Conservation (phyloP, 805 yeast species). For the Metschnikowia picachoensis region DNA sequence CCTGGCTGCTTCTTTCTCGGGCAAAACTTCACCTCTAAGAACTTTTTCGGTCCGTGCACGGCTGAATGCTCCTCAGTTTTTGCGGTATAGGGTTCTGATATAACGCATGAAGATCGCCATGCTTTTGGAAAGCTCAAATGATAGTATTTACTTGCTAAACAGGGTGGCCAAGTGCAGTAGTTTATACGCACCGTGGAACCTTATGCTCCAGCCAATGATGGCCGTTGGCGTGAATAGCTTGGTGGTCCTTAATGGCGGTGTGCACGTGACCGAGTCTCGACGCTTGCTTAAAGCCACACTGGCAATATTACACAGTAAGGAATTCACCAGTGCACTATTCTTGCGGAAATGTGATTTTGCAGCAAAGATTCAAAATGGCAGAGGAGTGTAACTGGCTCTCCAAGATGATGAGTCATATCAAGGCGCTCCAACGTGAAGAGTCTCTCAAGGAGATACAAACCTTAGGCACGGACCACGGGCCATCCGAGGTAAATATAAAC, state of each 20-base stretch:
- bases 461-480: slow-evolving; percentile 53
- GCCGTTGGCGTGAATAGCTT: slow-evolving; percentile 41
- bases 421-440: slow-evolving; percentile 42
- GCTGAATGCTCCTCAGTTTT: slow-evolving; percentile 29
- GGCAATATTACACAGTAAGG: slow-evolving; percentile 21
- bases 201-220: slow-evolving; percentile 42
- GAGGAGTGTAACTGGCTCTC: slow-evolving; percentile 62
- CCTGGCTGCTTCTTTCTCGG: slow-evolving; percentile 28
- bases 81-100: slow-evolving; percentile 31
- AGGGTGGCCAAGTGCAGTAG: slow-evolving; percentile 26
- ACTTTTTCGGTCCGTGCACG: slow-evolving; percentile 33
- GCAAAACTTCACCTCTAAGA: slow-evolving; percentile 40
- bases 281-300: slow-evolving; percentile 23
- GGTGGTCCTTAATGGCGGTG: slow-evolving; percentile 43
- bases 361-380: slow-evolving; percentile 46
- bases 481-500: slow-evolving; percentile 46
- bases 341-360: slow-evolving; percentile 27
- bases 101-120: slow-evolving; percentile 29
- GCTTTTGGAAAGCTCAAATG: slow-evolving; percentile 28
- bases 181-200: slow-evolving; percentile 51
- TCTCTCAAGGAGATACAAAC: slow-evolving; percentile 33
- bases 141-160: slow-evolving; percentile 28
- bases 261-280: slow-evolving; percentile 22
- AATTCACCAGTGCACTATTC: slow-evolving; percentile 30
- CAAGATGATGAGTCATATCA: slow-evolving; percentile 50